Evolutionary conservation across 2,329 filamentous ascomycete species (phyloP).

Genomic region (Biscogniauxia mediterranea): DNA sequence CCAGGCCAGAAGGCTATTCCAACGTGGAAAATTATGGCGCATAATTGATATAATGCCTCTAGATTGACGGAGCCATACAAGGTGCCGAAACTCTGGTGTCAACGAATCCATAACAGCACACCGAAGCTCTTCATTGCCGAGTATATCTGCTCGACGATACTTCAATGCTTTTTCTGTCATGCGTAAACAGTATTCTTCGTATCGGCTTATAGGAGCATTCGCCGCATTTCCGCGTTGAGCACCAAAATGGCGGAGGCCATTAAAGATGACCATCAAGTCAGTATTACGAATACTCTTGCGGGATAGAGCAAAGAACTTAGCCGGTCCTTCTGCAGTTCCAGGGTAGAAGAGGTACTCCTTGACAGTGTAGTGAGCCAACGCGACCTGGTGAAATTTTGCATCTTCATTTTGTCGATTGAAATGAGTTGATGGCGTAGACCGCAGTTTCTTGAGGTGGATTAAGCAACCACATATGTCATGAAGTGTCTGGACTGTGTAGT

Average conservation of each 20-base stretch:
- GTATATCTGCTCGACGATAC: constrained; percentile 7
- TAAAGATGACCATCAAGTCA: constrained; percentile 18
- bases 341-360: constrained; percentile 26
- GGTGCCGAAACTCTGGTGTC: constrained; percentile 8
- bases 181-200: constrained; percentile 19
- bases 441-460: constrained; percentile 18
- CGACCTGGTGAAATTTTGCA: constrained; percentile 13
- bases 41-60: background rate
- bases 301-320: constrained; percentile 24
- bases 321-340: constrained; percentile 11
- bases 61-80: background rate
- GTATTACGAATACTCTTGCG: constrained; percentile 7
- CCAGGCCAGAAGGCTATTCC: constrained; percentile 9
- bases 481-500: constrained; percentile 15
- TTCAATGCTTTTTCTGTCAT: constrained; percentile 12
- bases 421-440: constrained; percentile 1
- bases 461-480: constrained; percentile 24
- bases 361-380: constrained; percentile 29
- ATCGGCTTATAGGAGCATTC: constrained; percentile 6
- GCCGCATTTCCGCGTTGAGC: background rate
- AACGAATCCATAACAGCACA: constrained; percentile 12
- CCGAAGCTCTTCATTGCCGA: constrained; percentile 6
- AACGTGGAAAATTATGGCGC: constrained; percentile 5
- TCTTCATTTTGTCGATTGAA: constrained; percentile 16
- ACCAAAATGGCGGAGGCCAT: constrained; percentile 15